These are phyloP conservation scores for Eucalyptus polybractea DNA, from an alignment of 345 rosid species.

Conservation along the genomic window DNA sequence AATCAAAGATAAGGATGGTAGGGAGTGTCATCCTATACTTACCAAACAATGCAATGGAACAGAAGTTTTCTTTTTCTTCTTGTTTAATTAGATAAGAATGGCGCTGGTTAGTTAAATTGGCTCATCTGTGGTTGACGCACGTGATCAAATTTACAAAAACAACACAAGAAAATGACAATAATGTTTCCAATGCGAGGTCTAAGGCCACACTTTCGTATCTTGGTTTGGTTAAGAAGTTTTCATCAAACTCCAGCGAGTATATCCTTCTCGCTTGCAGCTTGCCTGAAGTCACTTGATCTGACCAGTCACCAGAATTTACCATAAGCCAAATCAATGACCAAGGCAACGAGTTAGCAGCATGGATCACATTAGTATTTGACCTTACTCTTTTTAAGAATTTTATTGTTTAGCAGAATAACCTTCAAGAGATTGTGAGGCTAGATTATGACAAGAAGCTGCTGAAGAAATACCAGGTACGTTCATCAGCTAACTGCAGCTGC, in stretches of 20 bases:
- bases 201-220: background rate
- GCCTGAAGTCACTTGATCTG: background rate
- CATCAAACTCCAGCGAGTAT: background rate
- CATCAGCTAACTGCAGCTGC: background rate
- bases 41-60: background rate
- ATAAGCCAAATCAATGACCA: background rate
- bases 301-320: background rate
- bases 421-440: background rate
- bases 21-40: background rate
- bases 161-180: background rate
- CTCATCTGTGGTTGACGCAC: background rate
- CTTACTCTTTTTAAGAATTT: too few relatives aligned
- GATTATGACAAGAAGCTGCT: background rate
- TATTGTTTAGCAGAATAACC: background rate
- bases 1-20: background rate
- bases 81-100: background rate
- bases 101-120: background rate
- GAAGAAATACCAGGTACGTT: too few relatives aligned
- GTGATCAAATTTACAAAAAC: background rate
- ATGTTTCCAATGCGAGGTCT: rapidly evolving
- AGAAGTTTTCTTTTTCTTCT: background rate
- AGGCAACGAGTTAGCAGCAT: background rate
- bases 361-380: background rate
- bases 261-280: background rate
- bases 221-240: background rate